phyloP scores from a whole-genome alignment of 306 rosid genomes.

The Mimosa pudica region DNA sequence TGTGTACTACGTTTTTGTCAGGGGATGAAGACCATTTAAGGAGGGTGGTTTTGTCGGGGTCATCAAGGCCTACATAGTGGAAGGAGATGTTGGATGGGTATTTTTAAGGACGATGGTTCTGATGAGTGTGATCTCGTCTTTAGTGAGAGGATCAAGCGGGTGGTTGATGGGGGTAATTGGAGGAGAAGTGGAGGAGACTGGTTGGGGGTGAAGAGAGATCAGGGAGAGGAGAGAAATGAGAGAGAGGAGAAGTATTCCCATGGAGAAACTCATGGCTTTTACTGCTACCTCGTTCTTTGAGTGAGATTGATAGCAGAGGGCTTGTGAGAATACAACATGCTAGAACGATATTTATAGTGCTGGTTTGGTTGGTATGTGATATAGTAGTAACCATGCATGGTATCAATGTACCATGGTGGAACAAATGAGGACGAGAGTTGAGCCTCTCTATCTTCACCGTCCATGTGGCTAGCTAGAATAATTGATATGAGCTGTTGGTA shows the following conservation, averaged over 20 bases:
- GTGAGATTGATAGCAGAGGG: background rate
- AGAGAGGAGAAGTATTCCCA: background rate
- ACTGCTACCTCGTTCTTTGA: background rate
- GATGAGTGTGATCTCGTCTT: constrained; percentile 26
- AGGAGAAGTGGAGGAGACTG: background rate
- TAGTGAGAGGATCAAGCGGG: constrained; percentile 40
- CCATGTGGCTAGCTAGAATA: too few relatives aligned
- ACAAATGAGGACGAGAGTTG: too few relatives aligned
- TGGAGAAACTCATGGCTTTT: background rate
- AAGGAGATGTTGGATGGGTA: constrained; percentile 19
- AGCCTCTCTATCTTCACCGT: too few relatives aligned
- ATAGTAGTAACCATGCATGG: too few relatives aligned
- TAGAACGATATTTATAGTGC: background rate
- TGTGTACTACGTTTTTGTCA: background rate
- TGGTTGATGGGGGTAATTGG: background rate
- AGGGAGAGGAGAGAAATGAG: background rate
- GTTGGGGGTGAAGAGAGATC: background rate
- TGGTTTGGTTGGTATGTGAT: too few relatives aligned
- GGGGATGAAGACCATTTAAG: background rate
- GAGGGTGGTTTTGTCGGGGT: constrained; percentile 30
- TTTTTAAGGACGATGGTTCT: constrained; percentile 27
- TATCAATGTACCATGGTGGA: too few relatives aligned
- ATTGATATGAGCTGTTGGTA: too few relatives aligned
- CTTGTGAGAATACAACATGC: too few relatives aligned
- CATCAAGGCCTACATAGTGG: constrained; percentile 46